Percentiles rank a stretch among this genome's conserved stretches.
These are phyloP conservation scores for Sindora glabra DNA, from an alignment of 306 rosid species.

Conservation along the genomic window DNA sequence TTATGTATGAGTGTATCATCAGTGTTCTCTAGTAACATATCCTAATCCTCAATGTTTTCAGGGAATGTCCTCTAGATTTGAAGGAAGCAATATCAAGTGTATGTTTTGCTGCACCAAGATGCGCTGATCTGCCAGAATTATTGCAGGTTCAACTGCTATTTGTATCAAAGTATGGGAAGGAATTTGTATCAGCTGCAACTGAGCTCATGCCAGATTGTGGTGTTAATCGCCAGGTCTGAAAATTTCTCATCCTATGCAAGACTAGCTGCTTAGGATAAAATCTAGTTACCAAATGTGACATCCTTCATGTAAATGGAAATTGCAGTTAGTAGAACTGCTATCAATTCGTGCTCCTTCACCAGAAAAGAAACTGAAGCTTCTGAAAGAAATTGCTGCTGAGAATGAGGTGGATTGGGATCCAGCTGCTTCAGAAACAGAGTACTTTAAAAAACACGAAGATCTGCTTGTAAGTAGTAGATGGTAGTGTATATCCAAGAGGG, in stretches of 20 bases:
- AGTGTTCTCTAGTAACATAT: too few relatives aligned
- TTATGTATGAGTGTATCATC: too few relatives aligned
- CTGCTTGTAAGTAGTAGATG: constrained; percentile 45
- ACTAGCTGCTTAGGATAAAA: background rate
- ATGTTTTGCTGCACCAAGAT: constrained; percentile 64
- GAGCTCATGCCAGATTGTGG: constrained; percentile 59
- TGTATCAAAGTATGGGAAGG: constrained; percentile 52
- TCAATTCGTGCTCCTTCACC: constrained; percentile 89
- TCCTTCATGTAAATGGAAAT: constrained; percentile 16
- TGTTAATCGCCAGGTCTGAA: constrained; percentile 58
- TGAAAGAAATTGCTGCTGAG: constrained; percentile 92
- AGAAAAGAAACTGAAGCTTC: constrained; percentile 75
- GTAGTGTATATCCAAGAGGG: background rate
- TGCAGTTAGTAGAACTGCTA: constrained; percentile 79
- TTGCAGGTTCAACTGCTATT: constrained; percentile 54
- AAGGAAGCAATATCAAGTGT: constrained; percentile 62
- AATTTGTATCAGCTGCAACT: constrained; percentile 49
- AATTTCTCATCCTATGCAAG: background rate
- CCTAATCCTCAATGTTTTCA: background rate
- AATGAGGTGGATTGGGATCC: constrained; percentile 94
- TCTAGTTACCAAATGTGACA: background rate
- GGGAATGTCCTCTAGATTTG: constrained; percentile 62
- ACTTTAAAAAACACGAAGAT: constrained; percentile 73
- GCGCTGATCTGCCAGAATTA: constrained; percentile 57
- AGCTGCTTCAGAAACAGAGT: constrained; percentile 72